Conservation (phyloP, 1,284 basidiomycete species). For the Tilletia setariae region DNA sequence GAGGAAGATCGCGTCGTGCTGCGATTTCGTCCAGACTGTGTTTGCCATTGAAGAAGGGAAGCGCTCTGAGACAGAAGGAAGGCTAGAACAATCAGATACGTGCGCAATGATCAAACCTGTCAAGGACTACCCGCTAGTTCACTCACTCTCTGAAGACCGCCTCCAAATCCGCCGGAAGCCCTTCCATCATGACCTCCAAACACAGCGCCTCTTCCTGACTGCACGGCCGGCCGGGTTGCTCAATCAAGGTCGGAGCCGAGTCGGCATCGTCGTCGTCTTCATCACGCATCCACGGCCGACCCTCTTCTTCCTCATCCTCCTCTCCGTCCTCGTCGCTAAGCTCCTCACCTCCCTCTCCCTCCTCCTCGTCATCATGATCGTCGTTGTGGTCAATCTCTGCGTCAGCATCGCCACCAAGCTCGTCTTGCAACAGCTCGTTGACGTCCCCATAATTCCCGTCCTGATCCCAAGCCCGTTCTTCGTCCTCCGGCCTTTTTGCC, state of each 20-base stretch:
- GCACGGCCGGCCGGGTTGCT: constrained; percentile 76
- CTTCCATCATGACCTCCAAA: constrained; percentile 74
- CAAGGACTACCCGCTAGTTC: too few relatives aligned
- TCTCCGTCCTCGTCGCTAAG: constrained; percentile 29
- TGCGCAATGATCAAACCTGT: too few relatives aligned
- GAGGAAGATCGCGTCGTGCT: constrained; percentile 13
- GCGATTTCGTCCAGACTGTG: constrained; percentile 52
- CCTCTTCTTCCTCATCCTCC: constrained; percentile 58
- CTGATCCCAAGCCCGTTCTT: not conserved
- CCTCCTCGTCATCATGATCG: not conserved
- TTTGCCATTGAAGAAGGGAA: constrained; percentile 51
- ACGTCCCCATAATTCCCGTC: not conserved
- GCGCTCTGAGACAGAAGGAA: constrained; percentile 21
- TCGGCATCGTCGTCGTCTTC: constrained; percentile 18
- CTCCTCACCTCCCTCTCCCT: not conserved
- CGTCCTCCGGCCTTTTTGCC: constrained; percentile 15
- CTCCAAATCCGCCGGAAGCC: not conserved
- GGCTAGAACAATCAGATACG: too few relatives aligned
- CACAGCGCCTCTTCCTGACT: constrained; percentile 68
- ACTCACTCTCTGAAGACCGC: not conserved
- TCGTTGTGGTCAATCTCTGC: not conserved
- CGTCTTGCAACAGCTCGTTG: too few relatives aligned
- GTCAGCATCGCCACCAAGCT: not conserved
- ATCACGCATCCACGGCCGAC: constrained; percentile 29
- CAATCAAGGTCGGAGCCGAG: constrained; percentile 64